Conservation (phyloP, 176 grass and related monocot genomes). For the Tillandsia fasciculata region DNA sequence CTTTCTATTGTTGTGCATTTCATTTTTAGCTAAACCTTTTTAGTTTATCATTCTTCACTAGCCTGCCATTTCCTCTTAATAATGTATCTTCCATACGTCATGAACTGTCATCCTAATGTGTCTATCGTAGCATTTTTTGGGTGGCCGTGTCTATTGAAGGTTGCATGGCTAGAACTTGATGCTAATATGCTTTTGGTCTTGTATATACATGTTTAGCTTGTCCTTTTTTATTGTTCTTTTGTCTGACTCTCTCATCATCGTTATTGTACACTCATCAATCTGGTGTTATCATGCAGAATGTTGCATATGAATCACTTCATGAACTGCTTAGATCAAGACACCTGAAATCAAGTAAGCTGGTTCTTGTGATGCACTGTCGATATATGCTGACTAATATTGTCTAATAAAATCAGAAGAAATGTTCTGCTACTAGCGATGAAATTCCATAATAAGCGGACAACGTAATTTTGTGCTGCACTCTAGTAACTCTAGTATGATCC, state of each 20-base stretch:
- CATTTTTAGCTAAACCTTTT: background rate
- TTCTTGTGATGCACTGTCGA: slow-evolving; percentile 5
- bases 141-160: background rate
- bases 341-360: slow-evolving; percentile 48
- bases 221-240: background rate
- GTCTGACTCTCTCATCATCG: background rate
- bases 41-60: background rate
- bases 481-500: too few relatives aligned
- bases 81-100: too few relatives aligned
- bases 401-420: too few relatives aligned
- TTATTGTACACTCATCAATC: background rate
- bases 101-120: too few relatives aligned
- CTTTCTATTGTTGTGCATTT: background rate
- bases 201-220: background rate
- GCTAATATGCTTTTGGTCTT: background rate
- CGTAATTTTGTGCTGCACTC: too few relatives aligned
- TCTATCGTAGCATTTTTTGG: background rate
- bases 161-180: background rate
- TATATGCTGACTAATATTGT: background rate
- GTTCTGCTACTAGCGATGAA: too few relatives aligned
- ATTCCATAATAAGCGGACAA: too few relatives aligned
- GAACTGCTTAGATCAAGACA: slow-evolving; percentile 41
- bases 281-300: slow-evolving; percentile 40
- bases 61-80: background rate
- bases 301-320: slow-evolving; percentile 81